phyloP scores from a whole-genome alignment of 2,329 filamentous ascomycete species.

The Pseudogymnoascus destructans region DNA sequence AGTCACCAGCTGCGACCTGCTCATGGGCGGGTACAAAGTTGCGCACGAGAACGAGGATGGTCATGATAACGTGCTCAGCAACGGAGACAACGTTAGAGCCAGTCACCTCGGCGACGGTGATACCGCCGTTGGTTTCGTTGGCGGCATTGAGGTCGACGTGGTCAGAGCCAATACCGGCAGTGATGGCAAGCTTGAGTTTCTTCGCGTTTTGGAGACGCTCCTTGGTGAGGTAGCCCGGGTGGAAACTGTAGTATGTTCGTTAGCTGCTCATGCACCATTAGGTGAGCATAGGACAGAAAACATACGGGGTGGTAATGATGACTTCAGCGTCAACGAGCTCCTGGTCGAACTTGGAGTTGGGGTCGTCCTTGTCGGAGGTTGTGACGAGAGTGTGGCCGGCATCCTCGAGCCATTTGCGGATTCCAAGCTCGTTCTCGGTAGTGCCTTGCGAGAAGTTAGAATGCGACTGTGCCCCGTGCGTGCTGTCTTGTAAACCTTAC shows the following conservation, averaged over 20 bases:
- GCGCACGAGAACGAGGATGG: constrained; percentile 86
- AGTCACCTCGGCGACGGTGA: constrained; percentile 95
- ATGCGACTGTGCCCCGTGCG: background rate
- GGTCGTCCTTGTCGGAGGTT: constrained; percentile 94
- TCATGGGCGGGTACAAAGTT: constrained; percentile 98
- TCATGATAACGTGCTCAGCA: constrained; percentile 98
- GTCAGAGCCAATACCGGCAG: constrained; percentile 95
- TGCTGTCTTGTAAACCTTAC: background rate
- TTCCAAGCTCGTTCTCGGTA: constrained; percentile 94
- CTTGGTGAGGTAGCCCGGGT: constrained; percentile 92
- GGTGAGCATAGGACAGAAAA: constrained; percentile 11
- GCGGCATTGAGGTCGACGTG: constrained; percentile 94
- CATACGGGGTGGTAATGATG: constrained; percentile 95
- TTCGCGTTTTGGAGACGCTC: constrained; percentile 96
- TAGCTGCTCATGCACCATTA: background rate
- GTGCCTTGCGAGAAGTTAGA: constrained; percentile 51
- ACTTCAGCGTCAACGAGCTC: constrained; percentile 94
- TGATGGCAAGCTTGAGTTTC: constrained; percentile 96
- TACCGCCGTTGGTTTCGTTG: constrained; percentile 95
- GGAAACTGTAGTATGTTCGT: constrained; percentile 51
- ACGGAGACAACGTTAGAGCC: constrained; percentile 98
- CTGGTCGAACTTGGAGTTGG: constrained; percentile 85
- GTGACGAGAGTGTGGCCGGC: constrained; percentile 94
- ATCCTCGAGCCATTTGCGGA: constrained; percentile 95
- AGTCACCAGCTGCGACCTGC: constrained; percentile 76